Percentiles rank a stretch among this genome's conserved stretches.
Conservation (phyloP, 495 filamentous ascomycete genomes). For the Hypomontagnella monticulosa region DNA sequence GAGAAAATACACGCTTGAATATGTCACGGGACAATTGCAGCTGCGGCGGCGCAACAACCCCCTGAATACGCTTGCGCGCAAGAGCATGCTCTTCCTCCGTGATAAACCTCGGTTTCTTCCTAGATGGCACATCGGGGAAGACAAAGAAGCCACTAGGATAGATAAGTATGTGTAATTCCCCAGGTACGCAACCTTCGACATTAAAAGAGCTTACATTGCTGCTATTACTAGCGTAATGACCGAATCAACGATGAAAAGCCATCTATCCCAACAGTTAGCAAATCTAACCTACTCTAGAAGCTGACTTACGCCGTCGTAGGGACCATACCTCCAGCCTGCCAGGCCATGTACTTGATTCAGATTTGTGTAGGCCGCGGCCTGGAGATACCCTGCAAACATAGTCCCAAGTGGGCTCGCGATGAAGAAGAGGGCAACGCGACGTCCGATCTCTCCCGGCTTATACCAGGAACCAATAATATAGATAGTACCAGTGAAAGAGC, state of each 20-base stretch:
- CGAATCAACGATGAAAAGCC: slow-evolving; percentile 58
- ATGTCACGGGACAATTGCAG: slow-evolving; percentile 34
- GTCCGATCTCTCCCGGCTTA: slow-evolving; percentile 38
- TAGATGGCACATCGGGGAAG: slow-evolving; percentile 56
- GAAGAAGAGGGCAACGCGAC: slow-evolving; percentile 49
- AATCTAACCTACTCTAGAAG: neutral
- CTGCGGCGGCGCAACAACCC: slow-evolving; percentile 27
- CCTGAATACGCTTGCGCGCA: slow-evolving; percentile 27
- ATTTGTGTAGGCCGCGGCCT: slow-evolving; percentile 57
- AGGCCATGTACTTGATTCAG: slow-evolving; percentile 56
- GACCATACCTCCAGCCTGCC: slow-evolving; percentile 56
- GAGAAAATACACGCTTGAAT: slow-evolving; percentile 37
- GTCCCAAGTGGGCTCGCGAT: slow-evolving; percentile 45
- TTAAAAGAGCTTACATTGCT: slow-evolving; percentile 35
- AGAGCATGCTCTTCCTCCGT: slow-evolving; percentile 36
- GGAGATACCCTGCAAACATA: slow-evolving; percentile 54
- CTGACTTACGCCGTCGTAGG: neutral
- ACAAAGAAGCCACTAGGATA: slow-evolving; percentile 50
- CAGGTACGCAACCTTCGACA: too few species aligned
- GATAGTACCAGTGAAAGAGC: slow-evolving; percentile 50
- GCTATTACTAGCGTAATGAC: slow-evolving; percentile 57
- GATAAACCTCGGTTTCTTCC: slow-evolving; percentile 45
- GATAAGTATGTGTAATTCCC: neutral
- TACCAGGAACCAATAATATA: slow-evolving; percentile 46
- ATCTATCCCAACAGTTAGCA: slow-evolving; percentile 31